Evolutionary conservation across 805 yeast genomes (phyloP).

Genomic region (Ogataea methanolica): DNA sequence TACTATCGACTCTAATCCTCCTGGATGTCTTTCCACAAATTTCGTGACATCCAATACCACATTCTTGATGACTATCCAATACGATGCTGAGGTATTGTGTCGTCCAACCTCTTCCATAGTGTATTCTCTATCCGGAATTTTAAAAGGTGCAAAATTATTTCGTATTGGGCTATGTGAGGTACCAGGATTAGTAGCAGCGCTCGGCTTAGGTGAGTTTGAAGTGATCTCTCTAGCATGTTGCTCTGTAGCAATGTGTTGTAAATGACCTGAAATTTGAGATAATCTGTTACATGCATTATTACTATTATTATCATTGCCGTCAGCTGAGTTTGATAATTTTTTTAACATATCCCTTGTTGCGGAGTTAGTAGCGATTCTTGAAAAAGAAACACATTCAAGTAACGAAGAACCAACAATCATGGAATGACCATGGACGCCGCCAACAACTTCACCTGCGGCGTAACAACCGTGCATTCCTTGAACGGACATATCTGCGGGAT

Average conservation of each 20-base stretch:
- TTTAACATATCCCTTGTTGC: conserved; percentile 29
- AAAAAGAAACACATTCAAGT: conserved; percentile 58
- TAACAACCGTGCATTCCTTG: conserved; percentile 36
- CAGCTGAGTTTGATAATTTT: not conserved
- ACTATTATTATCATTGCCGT: not conserved
- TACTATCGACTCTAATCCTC: conserved; percentile 70
- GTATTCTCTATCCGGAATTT: conserved; percentile 45
- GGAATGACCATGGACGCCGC: conserved; percentile 64
- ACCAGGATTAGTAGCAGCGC: too few relatives aligned
- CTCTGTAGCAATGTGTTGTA: conserved; percentile 1
- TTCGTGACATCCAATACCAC: conserved; percentile 45
- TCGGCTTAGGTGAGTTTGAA: too few relatives aligned
- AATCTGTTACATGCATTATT: conserved; percentile 5
- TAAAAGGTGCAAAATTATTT: conserved; percentile 12
- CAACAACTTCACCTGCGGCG: conserved; percentile 66
- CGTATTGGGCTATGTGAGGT: too few relatives aligned
- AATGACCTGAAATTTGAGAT: conserved; percentile 6
- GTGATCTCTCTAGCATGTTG: not conserved
- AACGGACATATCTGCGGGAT: conserved; percentile 27
- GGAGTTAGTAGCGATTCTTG: conserved; percentile 43
- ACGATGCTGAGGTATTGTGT: conserved; percentile 42
- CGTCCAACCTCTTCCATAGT: conserved; percentile 42
- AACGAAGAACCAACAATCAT: conserved; percentile 57
- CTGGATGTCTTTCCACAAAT: conserved; percentile 52
- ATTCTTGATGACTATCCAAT: conserved; percentile 52